These are phyloP conservation scores for Solanum hybrid DNA, from an alignment of 305 asterid genomes.

Conservation along the genomic window DNA sequence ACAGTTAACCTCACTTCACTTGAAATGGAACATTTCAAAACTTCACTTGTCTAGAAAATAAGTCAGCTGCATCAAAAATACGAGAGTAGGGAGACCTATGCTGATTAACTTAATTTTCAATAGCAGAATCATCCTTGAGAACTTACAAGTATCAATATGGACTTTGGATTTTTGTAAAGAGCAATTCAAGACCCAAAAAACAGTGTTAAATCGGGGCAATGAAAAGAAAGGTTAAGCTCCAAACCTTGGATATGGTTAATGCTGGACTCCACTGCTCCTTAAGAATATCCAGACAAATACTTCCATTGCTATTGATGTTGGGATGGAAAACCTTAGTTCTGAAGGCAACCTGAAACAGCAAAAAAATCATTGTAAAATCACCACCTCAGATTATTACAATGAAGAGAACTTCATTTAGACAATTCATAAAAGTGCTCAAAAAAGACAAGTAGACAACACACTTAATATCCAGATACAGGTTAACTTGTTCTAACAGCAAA, in stretches of 20 bases:
- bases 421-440: not conserved
- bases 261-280: conserved; percentile 95
- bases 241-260: conserved; percentile 74
- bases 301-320: conserved; percentile 78
- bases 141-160: not conserved
- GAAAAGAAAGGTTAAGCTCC: not conserved
- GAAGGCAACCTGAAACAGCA: conserved; percentile 55
- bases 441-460: not conserved
- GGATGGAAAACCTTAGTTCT: conserved; percentile 90
- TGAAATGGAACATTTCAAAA: not conserved
- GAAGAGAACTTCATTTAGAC: not conserved
- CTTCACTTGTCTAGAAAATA: not conserved
- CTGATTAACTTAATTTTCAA: not conserved
- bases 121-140: not conserved
- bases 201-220: not conserved
- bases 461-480: not conserved
- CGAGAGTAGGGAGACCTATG: not conserved
- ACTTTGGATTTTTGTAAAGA: not conserved
- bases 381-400: not conserved
- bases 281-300: conserved; percentile 83
- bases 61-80: not conserved
- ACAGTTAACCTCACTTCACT: not conserved
- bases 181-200: not conserved
- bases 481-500: not conserved
- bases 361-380: not conserved